Evolutionary conservation across 2,329 filamentous ascomycete species (phyloP).

Genomic region (Chaetomium strumarium): DNA sequence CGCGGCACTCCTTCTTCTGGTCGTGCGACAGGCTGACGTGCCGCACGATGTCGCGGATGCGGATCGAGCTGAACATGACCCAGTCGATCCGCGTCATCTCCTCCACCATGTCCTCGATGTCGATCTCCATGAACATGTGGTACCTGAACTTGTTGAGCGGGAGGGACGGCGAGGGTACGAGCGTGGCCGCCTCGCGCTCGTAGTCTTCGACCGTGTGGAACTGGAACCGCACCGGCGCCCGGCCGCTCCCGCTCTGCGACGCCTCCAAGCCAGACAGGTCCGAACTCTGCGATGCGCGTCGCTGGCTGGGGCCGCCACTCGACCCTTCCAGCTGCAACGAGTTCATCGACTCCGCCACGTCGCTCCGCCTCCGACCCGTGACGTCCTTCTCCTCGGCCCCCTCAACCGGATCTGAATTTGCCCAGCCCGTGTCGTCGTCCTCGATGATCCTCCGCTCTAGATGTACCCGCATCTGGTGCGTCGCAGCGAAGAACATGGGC

Average conservation of each 20-base stretch:
- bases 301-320: conserved; percentile 30
- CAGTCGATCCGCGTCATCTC: conserved; percentile 96
- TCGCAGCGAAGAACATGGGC: conserved; percentile 76
- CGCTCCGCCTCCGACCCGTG: conserved; percentile 25
- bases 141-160: conserved; percentile 81
- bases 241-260: conserved; percentile 29
- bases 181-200: conserved; percentile 65
- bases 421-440: conserved; percentile 92
- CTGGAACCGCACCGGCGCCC: conserved; percentile 42
- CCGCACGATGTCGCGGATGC: conserved; percentile 85
- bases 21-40: conserved; percentile 73
- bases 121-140: conserved; percentile 80
- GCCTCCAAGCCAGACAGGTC: conserved; percentile 37
- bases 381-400: conserved; percentile 26
- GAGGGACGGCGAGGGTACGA: conserved; percentile 64
- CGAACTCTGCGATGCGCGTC: conserved; percentile 43
- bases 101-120: conserved; percentile 78
- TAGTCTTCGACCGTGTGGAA: conserved; percentile 71
- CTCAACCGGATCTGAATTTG: conserved; percentile 64
- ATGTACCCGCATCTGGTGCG: conserved; percentile 76
- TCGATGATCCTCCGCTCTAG: conserved; percentile 67
- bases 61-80: conserved; percentile 95
- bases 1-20: conserved; percentile 68
- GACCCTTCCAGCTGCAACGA: conserved; percentile 45
- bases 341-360: conserved; percentile 42